Conservation (phyloP, 257 asterid species). For the Solanum infundibuliforme region DNA sequence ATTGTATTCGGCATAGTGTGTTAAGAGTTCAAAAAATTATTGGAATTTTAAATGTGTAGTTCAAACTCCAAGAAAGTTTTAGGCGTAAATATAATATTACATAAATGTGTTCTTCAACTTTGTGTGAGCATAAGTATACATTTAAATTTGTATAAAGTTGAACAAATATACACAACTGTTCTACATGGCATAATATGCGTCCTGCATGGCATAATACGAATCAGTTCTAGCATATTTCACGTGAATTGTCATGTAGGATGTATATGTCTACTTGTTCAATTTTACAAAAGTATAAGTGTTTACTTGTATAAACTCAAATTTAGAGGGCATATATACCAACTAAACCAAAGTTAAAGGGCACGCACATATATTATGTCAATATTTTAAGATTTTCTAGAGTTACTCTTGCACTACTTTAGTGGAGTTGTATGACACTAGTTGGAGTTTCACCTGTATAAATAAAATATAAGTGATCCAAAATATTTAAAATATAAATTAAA, state of each 20-base stretch:
- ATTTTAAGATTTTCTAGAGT: neutral
- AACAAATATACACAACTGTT: accelerated
- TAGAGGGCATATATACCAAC: accelerated
- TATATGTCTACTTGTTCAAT: too few species aligned
- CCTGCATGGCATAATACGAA: neutral
- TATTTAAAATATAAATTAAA: too few species aligned
- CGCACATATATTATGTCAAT: accelerated
- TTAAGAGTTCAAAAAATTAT: neutral
- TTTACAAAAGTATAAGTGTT: too few species aligned
- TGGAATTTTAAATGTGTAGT: neutral
- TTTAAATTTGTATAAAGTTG: neutral
- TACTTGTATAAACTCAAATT: neutral
- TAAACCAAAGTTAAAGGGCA: neutral
- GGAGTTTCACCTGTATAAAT: neutral
- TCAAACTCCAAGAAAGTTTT: neutral
- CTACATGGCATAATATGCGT: neutral
- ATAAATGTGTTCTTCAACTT: neutral
- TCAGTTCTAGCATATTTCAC: neutral
- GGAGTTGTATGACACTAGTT: too few species aligned
- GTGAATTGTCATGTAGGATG: neutral
- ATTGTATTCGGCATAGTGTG: neutral
- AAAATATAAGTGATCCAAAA: neutral
- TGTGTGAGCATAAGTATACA: neutral
- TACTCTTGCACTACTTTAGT: neutral
- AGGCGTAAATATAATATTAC: neutral